Evolutionary conservation across 192 early-diverging fungal genomes (phyloP), one percentile per base, ranked within the genome.

Genomic region (Coemansia sp.): DNA sequence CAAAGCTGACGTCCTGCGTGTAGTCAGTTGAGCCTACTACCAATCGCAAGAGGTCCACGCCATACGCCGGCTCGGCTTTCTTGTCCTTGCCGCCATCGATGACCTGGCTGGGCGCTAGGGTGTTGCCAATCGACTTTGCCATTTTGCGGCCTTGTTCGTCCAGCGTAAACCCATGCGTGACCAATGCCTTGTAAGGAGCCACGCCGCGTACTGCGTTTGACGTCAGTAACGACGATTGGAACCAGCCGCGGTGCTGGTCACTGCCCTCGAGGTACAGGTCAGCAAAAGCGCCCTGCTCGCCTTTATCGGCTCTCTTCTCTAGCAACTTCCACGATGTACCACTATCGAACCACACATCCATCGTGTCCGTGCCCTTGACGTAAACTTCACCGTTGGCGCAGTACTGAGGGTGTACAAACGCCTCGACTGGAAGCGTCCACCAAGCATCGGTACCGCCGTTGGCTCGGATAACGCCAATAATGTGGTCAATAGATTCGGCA

Each of bases 271-370:
- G 66, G 77, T 92, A 93, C 63, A 93, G 78, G 82, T 93, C 92
- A 3, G 91, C 91, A 12, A 88, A 70, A 5, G 74, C 63, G 24
- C 77, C 74, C n/a, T 63, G n/a, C 15, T 57, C 54, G 36, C 63
- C 40, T 65, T 49, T 51, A 55, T 78, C 54, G 46, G 77, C 66
- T 79, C 71, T 44, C 76, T 85, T 36, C 43, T 86, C 86, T 0
- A 94, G 71, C 70, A 89, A 75, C 34, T 88, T 89, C 93, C 93
- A 93, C 27, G 89, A 91, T 43, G 89, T 90, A 8, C 93, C 93
- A 68, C 90, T 91, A 69, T 94, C 93, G 66, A 94, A 94, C 92
- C 93, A 94, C 27, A 94, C 93, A 64, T 94, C 93, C 93, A 94
- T 93, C 0, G 92, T 94, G 68, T 94, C 93, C 38, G 74, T 80